A percentile compares a stretch with the other conserved stretches of the same genome.
phyloP scores from a whole-genome alignment of 371 early-diverging fungal species.

The Syncephalastrum monosporum region DNA sequence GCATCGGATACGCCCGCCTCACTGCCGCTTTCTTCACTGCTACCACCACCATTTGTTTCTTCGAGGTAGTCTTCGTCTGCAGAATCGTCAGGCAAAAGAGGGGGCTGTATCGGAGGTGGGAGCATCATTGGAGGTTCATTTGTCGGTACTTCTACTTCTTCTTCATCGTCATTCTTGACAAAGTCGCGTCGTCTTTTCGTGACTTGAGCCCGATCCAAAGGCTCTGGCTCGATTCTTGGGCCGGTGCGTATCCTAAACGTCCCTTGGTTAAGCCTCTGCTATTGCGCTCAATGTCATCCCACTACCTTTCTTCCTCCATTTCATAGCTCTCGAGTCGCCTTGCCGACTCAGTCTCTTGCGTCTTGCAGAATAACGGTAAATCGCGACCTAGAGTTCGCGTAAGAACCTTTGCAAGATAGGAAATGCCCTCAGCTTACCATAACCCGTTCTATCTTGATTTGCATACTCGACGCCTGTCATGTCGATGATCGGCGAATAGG shows the following conservation, averaged over 20 bases:
- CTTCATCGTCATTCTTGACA: constrained; percentile 49
- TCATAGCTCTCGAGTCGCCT: constrained; percentile 43
- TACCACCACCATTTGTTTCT: constrained; percentile 12
- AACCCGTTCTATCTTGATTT: constrained; percentile 58
- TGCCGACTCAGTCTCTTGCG: constrained; percentile 48
- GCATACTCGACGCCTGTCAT: constrained; percentile 71
- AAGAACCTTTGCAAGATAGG: not conserved
- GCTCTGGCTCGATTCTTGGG: not conserved
- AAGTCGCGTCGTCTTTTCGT: constrained; percentile 42
- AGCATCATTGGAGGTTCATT: constrained; percentile 33
- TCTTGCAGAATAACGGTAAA: constrained; percentile 51
- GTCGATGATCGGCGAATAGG: constrained; percentile 62
- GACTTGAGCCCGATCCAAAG: constrained; percentile 46
- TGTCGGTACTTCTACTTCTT: constrained; percentile 49
- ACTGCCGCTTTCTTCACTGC: constrained; percentile 16
- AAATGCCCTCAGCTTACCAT: constrained; percentile 32
- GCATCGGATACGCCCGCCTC: constrained; percentile 32
- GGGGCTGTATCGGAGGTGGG: constrained; percentile 23
- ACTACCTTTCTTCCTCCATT: constrained; percentile 47
- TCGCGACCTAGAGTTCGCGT: constrained; percentile 22
- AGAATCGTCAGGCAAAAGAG: constrained; percentile 53
- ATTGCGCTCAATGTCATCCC: too few relatives aligned
- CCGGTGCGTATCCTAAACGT: too few relatives aligned
- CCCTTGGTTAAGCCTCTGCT: not conserved
- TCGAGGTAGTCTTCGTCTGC: constrained; percentile 63